Conservation (phyloP, 768 basidiomycete genomes). For the Mycena indigotica region DNA sequence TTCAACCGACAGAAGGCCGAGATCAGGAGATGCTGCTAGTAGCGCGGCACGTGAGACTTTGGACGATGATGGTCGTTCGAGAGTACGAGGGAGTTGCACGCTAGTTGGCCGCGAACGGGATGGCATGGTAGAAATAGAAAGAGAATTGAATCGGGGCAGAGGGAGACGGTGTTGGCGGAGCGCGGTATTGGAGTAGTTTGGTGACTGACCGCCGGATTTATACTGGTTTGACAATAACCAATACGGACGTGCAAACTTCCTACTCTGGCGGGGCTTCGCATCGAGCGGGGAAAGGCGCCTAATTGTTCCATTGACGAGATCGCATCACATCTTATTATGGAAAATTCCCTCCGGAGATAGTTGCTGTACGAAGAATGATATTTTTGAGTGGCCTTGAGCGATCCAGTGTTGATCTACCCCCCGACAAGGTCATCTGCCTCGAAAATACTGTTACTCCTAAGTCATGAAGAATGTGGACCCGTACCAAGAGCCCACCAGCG, state of each 20-base stretch:
- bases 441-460: not conserved
- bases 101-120: slow-evolving; percentile 14
- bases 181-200: not conserved
- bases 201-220: not conserved
- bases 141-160: not conserved
- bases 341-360: not conserved
- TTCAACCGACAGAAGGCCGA: slow-evolving; percentile 63
- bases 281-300: not conserved
- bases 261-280: not conserved
- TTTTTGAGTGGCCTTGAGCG: not conserved
- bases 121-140: not conserved
- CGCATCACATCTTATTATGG: slow-evolving; percentile 1
- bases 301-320: not conserved
- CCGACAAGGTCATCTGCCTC: not conserved
- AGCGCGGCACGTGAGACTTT: slow-evolving; percentile 63
- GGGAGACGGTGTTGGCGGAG: not conserved
- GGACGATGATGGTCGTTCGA: slow-evolving; percentile 60
- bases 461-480: too few relatives aligned
- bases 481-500: too few relatives aligned
- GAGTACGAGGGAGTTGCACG: slow-evolving; percentile 73
- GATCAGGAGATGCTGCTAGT: slow-evolving; percentile 65
- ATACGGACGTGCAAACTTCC: not conserved
- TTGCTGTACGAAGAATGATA: not conserved
- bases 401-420: not conserved
- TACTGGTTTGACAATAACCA: not conserved